Evolutionary conservation across 2,329 filamentous ascomycete species (phyloP).

Genomic region (Colletotrichum tropicicola): DNA sequence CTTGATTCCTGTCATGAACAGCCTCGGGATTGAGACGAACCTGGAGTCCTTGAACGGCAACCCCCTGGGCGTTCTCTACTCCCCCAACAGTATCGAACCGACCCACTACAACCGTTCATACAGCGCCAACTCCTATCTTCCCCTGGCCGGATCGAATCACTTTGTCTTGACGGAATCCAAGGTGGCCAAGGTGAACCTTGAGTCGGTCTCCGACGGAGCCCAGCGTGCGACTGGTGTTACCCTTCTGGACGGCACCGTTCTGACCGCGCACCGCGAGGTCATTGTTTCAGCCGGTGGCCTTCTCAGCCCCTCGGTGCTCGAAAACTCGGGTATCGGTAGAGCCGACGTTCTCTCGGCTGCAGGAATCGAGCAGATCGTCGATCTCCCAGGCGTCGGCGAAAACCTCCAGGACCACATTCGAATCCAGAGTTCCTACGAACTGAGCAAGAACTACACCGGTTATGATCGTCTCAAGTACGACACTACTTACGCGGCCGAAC

Average conservation of each 20-base stretch:
- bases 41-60: constrained; percentile 58
- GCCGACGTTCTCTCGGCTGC: constrained; percentile 53
- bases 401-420: constrained; percentile 46
- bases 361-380: constrained; percentile 54
- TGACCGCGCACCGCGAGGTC: constrained; percentile 40
- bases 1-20: constrained; percentile 55
- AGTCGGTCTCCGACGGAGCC: constrained; percentile 28
- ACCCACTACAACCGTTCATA: constrained; percentile 59
- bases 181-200: constrained; percentile 48
- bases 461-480: constrained; percentile 41
- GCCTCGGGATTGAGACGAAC: constrained; percentile 48
- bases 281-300: constrained; percentile 54
- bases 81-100: constrained; percentile 57
- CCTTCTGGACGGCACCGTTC: constrained; percentile 33
- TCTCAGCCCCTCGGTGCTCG: constrained; percentile 65
- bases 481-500: constrained; percentile 43
- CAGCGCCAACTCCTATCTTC: constrained; percentile 51
- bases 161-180: constrained; percentile 43
- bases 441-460: constrained; percentile 40
- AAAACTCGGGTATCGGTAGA: constrained; percentile 65
- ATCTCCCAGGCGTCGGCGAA: constrained; percentile 64
- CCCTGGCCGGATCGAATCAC: constrained; percentile 51
- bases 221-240: constrained; percentile 34
- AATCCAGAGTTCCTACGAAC: constrained; percentile 43
- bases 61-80: constrained; percentile 57